A percentile compares a stretch with the other conserved stretches of the same genome.
Evolutionary conservation across 1,139 yeast species (phyloP).

Genomic region (Taphrina wiesneri): DNA sequence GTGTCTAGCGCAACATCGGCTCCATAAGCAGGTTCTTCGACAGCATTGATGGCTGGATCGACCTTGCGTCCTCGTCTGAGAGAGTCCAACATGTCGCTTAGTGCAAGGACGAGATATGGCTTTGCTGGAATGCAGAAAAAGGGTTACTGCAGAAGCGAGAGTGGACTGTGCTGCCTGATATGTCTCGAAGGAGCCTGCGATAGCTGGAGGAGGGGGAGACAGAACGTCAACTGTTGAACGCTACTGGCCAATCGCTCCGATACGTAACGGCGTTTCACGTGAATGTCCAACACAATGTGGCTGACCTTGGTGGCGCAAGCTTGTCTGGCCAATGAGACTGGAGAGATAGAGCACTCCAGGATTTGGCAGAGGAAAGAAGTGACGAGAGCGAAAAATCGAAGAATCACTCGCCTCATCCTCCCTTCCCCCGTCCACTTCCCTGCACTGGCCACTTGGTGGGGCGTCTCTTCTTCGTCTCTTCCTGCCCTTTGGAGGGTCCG

Average conservation of each 20-base stretch:
- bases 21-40: slow-evolving; percentile 16
- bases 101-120: background rate
- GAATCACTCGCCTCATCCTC: no score
- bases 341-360: background rate
- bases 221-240: no score
- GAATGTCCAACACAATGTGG: background rate
- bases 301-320: background rate
- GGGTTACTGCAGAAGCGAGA: background rate
- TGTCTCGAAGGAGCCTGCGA: background rate
- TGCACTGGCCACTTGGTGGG: no score
- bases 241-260: background rate
- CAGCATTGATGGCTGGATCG: slow-evolving; percentile 16
- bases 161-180: background rate
- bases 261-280: background rate
- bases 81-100: slow-evolving; percentile 19
- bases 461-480: no score
- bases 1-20: slow-evolving; percentile 3
- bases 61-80: slow-evolving; percentile 10
- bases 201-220: background rate
- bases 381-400: no score
- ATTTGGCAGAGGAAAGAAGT: background rate
- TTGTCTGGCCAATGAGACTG: no score
- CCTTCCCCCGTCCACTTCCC: no score
- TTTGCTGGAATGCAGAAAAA: background rate
- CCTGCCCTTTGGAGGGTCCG: no score